Evolutionary conservation across 2,329 filamentous ascomycete species (phyloP), one percentile per base, ranked within the genome.

Genomic region (Sclerotinia sclerotiorum): DNA sequence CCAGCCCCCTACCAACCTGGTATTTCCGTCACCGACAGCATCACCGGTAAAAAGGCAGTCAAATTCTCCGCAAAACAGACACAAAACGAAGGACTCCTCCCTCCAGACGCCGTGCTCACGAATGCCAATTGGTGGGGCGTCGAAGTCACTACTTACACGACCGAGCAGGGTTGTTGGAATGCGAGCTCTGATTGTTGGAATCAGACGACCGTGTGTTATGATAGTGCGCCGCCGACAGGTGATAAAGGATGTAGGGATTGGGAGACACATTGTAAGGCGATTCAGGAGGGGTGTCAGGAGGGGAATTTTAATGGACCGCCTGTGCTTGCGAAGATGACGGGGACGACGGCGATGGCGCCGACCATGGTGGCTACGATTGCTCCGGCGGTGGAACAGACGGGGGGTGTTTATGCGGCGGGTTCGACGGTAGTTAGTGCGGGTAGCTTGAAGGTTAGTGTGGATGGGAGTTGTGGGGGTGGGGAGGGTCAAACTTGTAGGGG

Each of bases 121-220:
- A 91, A 91, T 76, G 89, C 81, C 69, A 92, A 93, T 80, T 93
- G 89, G 90, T 91, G 88, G 78, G 89, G 84, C 64, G 80, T 83
- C 69, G 84, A 90, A 74, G 82, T 92, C 1, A 77, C 84, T 0
- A 73, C 78, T 11, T 92, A 90, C 79, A 80, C 79, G 5, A 80
- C 81, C 56, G 82, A 87, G 75, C 75, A 75, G 1, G 83, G 83
- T 19, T 92, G 90, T 81, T 91, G 87, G 86, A 81, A 80, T 68
- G 79, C 83, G 3, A 82, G 82, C 15, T 77, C 80, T 49, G 77
- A 81, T 61, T 89, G 88, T 82, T 92, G 83, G 81, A 76, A 78
- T 35, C 88, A 92, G 79, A 79, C 80, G 42, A 78, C 83, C 3
- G 75, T 72, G n/a, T 93, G 90, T 81, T 92, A 85, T 79, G 77